Evolutionary conservation across 2,329 filamentous ascomycete species (phyloP).

Genomic region (Colletotrichum ledebouriae): DNA sequence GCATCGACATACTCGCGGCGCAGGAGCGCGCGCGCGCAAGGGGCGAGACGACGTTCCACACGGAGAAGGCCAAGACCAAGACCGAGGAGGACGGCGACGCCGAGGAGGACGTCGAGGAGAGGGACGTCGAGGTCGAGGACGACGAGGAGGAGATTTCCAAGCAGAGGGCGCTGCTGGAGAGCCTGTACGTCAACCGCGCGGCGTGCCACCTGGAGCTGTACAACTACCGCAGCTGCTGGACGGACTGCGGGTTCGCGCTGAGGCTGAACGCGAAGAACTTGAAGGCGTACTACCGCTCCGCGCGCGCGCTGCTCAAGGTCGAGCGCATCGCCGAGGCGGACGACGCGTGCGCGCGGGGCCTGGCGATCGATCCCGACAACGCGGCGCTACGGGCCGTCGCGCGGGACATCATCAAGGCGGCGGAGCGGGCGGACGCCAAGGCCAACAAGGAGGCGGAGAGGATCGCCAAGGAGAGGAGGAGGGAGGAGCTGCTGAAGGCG

Average conservation of each 20-base stretch:
- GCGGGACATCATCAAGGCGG: slow-evolving; percentile 72
- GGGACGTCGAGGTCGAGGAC: slow-evolving; percentile 64
- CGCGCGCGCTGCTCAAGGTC: slow-evolving; percentile 81
- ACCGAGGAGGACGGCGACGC: slow-evolving; percentile 48
- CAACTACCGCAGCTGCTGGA: slow-evolving; percentile 89
- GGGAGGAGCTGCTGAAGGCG: slow-evolving; percentile 72
- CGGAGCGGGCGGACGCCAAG: slow-evolving; percentile 66
- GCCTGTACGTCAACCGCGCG: slow-evolving; percentile 87
- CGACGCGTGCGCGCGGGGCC: slow-evolving; percentile 81
- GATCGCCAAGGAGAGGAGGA: slow-evolving; percentile 65
- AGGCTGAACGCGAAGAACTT: slow-evolving; percentile 83
- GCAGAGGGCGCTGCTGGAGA: slow-evolving; percentile 77
- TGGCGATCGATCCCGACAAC: slow-evolving; percentile 80
- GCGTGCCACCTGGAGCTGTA: slow-evolving; percentile 89
- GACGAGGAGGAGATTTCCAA: slow-evolving; percentile 69
- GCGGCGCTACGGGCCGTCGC: slow-evolving; percentile 73
- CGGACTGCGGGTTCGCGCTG: slow-evolving; percentile 85
- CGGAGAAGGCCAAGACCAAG: slow-evolving; percentile 46
- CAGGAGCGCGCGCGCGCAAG: slow-evolving; percentile 70
- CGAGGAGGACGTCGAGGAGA: slow-evolving; percentile 41
- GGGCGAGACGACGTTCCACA: slow-evolving; percentile 48
- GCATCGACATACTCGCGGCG: slow-evolving; percentile 76
- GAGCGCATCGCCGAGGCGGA: slow-evolving; percentile 84
- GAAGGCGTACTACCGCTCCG: slow-evolving; percentile 92
- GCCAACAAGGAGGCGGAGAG: slow-evolving; percentile 69